Base-by-base conservation (phyloP, 108 stramenopile species). In the Cyclotella kingstonii region DNA sequence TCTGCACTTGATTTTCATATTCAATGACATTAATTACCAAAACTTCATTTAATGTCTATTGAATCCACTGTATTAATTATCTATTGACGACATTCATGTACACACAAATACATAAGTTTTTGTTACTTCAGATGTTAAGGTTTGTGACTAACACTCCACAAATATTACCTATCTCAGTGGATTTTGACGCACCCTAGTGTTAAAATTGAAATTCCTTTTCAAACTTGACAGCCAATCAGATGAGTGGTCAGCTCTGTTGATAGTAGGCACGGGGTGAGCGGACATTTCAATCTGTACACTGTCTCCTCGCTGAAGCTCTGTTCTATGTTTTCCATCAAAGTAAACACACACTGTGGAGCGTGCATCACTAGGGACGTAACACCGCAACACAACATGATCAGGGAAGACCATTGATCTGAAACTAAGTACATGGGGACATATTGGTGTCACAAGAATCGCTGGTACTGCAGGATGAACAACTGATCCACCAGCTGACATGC, bases 381-480 rank as follows among this genome's bases (percentile, higher is more conserved):
- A 85, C 9, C 90, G 62, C 39, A 97, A 53, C 3, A 91, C 80
- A 3, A 91, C 92, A 40, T 89, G 88, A 71, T 97, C 98, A 0
- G 98, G 97, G 62, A 98, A 95, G 7, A 98, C 72, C 83, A 98
- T 94, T 18, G 94, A 89, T 19, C 98, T 84, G 59, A 97, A 97
- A 23, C 87, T 90, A 12, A 98, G 69, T 0, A 95, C 93, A 73
- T 98, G 98, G 0, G 98, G 95, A 69, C 96, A 97, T 45, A 98
- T 95, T 5, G 98, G 96, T 9, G 96, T 97, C 11, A 98, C 85
- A 17, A 96, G 63, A 38, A 98, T 97, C 12, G 88, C 84, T 7
- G 96, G 95, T 11, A 96, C 95, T 1, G 95, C 90, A 1, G 98
- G 98, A 66, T 97, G 97, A 7, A 97, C 94, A n/a, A 98, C 97